phyloP scores from a whole-genome alignment of 2,329 filamentous ascomycete species.

The Metarhizium humberi region DNA sequence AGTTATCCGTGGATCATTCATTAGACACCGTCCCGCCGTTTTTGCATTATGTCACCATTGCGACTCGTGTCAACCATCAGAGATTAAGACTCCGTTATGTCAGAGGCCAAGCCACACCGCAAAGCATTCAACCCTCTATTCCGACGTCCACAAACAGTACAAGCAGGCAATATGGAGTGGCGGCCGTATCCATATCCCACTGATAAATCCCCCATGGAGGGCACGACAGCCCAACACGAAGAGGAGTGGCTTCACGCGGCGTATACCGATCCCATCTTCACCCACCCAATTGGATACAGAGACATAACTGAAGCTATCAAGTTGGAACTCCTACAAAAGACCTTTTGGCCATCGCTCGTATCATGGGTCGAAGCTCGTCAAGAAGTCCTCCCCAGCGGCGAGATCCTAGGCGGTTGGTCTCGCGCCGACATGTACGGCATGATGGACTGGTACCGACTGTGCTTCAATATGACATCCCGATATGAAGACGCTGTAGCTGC shows the following conservation, averaged over 20 bases:
- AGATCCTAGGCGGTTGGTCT: conserved; percentile 14
- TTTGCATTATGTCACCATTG: not conserved
- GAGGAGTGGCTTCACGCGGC: conserved; percentile 13
- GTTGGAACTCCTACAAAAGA: conserved; percentile 12
- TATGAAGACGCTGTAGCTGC: conserved; percentile 11
- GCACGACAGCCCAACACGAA: conserved; percentile 13
- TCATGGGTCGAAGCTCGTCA: conserved; percentile 14
- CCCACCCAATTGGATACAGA: conserved; percentile 7
- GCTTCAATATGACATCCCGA: conserved; percentile 11
- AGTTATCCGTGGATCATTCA: not conserved
- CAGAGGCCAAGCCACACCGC: not conserved
- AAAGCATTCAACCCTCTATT: not conserved
- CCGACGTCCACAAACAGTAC: not conserved
- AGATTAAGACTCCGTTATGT: not conserved
- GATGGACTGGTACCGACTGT: conserved; percentile 20
- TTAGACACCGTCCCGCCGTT: not conserved
- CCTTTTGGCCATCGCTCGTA: conserved; percentile 18
- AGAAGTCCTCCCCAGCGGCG: conserved; percentile 12
- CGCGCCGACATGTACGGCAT: conserved; percentile 16
- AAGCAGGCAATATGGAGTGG: conserved; percentile 2
- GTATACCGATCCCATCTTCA: conserved; percentile 12
- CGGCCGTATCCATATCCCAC: conserved; percentile 12
- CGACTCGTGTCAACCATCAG: not conserved
- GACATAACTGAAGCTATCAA: conserved; percentile 10
- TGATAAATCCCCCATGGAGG: conserved; percentile 14